A percentile compares a stretch with the other conserved stretches of the same genome.
Evolutionary conservation across 75 land plant genomes (phyloP).

Genomic region (Larix kaempferi): DNA sequence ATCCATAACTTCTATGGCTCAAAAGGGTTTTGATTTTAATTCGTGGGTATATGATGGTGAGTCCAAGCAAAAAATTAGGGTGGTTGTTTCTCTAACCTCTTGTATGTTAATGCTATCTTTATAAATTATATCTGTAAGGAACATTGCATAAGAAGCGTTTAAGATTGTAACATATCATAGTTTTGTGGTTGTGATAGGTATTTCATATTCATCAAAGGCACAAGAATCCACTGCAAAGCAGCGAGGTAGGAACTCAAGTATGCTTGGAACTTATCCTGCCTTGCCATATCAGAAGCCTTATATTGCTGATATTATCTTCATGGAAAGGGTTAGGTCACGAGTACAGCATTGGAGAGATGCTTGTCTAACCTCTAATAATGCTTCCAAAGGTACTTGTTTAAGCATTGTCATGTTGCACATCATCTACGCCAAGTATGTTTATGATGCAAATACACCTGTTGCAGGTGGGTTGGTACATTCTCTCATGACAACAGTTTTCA

Average conservation of each 20-base stretch:
- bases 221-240: conserved; percentile 54
- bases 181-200: conserved; percentile 32
- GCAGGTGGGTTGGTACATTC: conserved; percentile 37
- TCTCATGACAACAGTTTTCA: conserved; percentile 31
- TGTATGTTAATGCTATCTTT: background rate
- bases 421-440: background rate
- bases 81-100: background rate
- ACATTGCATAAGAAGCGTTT: background rate
- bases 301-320: conserved; percentile 57
- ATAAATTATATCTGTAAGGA: background rate
- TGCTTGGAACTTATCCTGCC: conserved; percentile 9
- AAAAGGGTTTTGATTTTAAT: conserved; percentile 81
- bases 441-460: background rate
- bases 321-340: conserved; percentile 54
- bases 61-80: background rate
- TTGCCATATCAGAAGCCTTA: conserved; percentile 19
- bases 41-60: conserved; percentile 73
- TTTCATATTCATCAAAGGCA: conserved; percentile 77
- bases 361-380: conserved; percentile 22
- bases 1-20: conserved; percentile 65
- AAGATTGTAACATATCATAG: background rate
- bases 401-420: background rate
- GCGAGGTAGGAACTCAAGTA: conserved; percentile 20
- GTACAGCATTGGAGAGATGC: conserved; percentile 59
- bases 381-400: conserved; percentile 23